Evolutionary conservation across 140 eudicot genomes (phyloP).

Genomic region (Bidens hawaiensis): DNA sequence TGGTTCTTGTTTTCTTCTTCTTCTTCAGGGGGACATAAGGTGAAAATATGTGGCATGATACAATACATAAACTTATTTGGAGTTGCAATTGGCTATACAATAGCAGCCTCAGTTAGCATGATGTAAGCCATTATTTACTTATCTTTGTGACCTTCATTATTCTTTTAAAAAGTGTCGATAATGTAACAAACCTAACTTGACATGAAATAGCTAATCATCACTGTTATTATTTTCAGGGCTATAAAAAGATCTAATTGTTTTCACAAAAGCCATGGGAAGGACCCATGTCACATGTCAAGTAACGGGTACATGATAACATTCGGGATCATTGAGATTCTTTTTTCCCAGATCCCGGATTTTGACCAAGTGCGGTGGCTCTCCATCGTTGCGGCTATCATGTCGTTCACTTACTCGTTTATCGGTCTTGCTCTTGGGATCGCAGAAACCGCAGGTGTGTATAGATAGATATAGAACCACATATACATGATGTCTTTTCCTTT

Average conservation of each 20-base stretch:
- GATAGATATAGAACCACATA: background rate
- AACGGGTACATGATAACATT: conserved; percentile 55
- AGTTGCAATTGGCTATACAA: conserved; percentile 65
- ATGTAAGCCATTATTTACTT: conserved; percentile 33
- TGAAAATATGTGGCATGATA: conserved; percentile 46
- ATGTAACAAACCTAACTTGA: background rate
- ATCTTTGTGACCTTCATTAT: background rate
- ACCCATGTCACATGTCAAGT: conserved; percentile 58
- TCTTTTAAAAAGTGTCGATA: background rate
- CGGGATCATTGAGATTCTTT: conserved; percentile 44
- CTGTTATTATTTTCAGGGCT: conserved; percentile 33
- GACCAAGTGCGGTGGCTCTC: conserved; percentile 74
- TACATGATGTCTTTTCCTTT: background rate
- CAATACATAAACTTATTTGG: conserved; percentile 54
- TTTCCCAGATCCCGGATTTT: conserved; percentile 62
- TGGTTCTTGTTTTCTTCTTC: conserved; percentile 1
- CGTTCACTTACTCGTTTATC: conserved; percentile 54
- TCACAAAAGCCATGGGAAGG: conserved; percentile 39
- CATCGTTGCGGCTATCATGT: conserved; percentile 62
- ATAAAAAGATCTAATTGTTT: conserved; percentile 56
- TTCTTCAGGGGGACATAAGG: conserved; percentile 51
- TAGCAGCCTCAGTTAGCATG: conserved; percentile 68
- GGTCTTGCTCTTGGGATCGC: conserved; percentile 63
- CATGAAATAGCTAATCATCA: background rate
- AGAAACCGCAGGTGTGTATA: conserved; percentile 44